A percentile compares a stretch with the other conserved stretches of the same genome.
phyloP scores from a whole-genome alignment of 2,329 filamentous ascomycete species.

The Simplicillium sp. region DNA sequence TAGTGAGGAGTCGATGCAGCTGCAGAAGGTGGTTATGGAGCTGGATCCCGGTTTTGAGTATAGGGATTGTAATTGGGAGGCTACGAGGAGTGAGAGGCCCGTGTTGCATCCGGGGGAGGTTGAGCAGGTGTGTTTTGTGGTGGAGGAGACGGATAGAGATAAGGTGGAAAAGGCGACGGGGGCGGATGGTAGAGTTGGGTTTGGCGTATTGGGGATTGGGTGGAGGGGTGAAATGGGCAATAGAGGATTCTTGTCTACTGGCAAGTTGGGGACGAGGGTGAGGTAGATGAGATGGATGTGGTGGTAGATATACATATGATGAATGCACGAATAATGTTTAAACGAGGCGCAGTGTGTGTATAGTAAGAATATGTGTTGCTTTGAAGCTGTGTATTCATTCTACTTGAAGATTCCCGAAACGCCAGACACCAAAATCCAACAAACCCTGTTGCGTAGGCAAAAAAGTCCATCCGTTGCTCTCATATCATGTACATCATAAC shows the following conservation, averaged over 20 bases:
- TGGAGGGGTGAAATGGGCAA: slow-evolving; percentile 91
- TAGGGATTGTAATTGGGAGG: slow-evolving; percentile 49
- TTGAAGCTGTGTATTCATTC: too few species aligned
- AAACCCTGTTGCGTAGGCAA: too few species aligned
- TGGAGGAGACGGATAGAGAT: slow-evolving; percentile 30
- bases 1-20: slow-evolving; percentile 69
- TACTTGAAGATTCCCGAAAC: too few species aligned
- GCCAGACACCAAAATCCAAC: too few species aligned
- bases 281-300: too few species aligned
- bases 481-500: too few species aligned
- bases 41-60: slow-evolving; percentile 40
- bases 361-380: neutral
- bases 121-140: slow-evolving; percentile 56
- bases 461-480: too few species aligned
- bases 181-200: slow-evolving; percentile 49
- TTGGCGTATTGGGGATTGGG: slow-evolving; percentile 76
- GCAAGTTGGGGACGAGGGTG: slow-evolving; percentile 55
- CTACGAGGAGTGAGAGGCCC: slow-evolving; percentile 32
- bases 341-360: too few species aligned
- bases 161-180: slow-evolving; percentile 24
- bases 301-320: too few species aligned
- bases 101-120: slow-evolving; percentile 54
- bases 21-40: slow-evolving; percentile 57
- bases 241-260: slow-evolving; percentile 77
- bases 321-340: too few species aligned